Evolutionary conservation across 805 yeast species (phyloP), one percentile per base, ranked within the genome.

Genomic region (Clavispora carvajalis): DNA sequence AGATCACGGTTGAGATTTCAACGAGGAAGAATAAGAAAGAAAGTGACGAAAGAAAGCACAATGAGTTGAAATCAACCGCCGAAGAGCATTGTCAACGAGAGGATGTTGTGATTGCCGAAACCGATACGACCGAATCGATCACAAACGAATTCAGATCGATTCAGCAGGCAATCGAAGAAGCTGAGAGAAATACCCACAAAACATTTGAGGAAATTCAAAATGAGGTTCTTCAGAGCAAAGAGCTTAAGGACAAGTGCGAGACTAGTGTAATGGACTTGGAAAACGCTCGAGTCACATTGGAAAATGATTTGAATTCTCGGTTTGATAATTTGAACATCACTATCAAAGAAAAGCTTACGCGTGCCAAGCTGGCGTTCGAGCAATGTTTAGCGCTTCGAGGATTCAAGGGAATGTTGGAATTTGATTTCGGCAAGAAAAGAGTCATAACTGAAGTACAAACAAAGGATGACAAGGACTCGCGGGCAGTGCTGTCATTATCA

Each of bases 401-500:
- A 3, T 89, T 85, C 57, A 70, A 74, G 7, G 98, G 97, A 10
- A 69, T 73, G 37, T 69, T 93, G 33, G 70, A 70, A 12, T 82
- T 91, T 56, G 83, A 82, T 47, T 76, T 73, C 44, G 67, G 60
- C 6, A 64, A 69, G 8, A 69, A 69, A 39, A 65, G 67, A n/a
- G 61, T 85, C 44, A 67, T 72, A 19, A 71, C 85, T 62, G 61
- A 72, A 41, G 86, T 82, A 2, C 73, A 82, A 21, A 82, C 89
- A 0, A 75, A 76, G 44, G 75, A 69, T 37, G 80, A 76, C 43
- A 74, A 71, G 29, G 72, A 73, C 21, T 69, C 76, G 23, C 71
- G 96, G 49, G 78, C 82, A 28, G 87, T 87, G 3, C 85, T 81
- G 48, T 83, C 96, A 0, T 71, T 91, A 19, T 88, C 96, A 1